Evolutionary conservation across 2,329 filamentous ascomycete species (phyloP).

Genomic region (Colletotrichum sojae): DNA sequence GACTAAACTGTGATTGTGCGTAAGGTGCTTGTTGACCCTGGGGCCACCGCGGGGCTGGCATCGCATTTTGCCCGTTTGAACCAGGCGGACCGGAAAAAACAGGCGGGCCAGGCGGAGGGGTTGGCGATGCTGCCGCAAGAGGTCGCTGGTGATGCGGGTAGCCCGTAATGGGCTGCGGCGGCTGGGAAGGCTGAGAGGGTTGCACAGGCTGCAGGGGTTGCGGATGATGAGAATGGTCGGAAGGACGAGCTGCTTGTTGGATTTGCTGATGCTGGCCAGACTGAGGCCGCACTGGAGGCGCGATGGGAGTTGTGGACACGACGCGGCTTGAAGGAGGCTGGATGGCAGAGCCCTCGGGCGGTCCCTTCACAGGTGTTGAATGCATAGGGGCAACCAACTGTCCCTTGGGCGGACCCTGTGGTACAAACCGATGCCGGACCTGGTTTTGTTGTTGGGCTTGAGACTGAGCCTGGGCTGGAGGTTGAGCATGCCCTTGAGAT

Average conservation of each 20-base stretch:
- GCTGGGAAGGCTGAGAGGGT: conserved; percentile 50
- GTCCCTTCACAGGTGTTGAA: conserved; percentile 46
- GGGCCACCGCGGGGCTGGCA: conserved; percentile 53
- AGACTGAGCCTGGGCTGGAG: conserved; percentile 43
- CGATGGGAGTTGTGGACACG: conserved; percentile 52
- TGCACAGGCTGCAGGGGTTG: conserved; percentile 49
- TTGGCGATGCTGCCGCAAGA: conserved; percentile 40
- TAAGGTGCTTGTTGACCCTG: conserved; percentile 49
- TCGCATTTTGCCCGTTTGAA: conserved; percentile 5
- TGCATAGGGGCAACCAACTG: conserved; percentile 54
- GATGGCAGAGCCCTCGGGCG: conserved; percentile 28
- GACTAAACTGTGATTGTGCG: conserved; percentile 43
- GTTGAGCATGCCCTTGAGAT: conserved; percentile 20
- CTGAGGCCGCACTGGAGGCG: conserved; percentile 51
- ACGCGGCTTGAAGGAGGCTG: conserved; percentile 48
- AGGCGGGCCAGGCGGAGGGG: conserved; percentile 30
- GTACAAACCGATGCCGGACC: conserved; percentile 27
- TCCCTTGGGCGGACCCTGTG: conserved; percentile 48
- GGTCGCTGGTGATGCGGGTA: conserved; percentile 31
- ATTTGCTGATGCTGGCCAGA: conserved; percentile 44
- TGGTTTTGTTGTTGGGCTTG: conserved; percentile 39
- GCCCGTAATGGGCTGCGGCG: conserved; percentile 45
- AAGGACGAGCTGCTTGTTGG: conserved; percentile 6
- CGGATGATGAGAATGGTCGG: conserved; percentile 48
- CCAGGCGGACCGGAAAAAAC: neutral